Base-by-base conservation (phyloP, 345 rosid species). In the Orychophragmus violaceus region DNA sequence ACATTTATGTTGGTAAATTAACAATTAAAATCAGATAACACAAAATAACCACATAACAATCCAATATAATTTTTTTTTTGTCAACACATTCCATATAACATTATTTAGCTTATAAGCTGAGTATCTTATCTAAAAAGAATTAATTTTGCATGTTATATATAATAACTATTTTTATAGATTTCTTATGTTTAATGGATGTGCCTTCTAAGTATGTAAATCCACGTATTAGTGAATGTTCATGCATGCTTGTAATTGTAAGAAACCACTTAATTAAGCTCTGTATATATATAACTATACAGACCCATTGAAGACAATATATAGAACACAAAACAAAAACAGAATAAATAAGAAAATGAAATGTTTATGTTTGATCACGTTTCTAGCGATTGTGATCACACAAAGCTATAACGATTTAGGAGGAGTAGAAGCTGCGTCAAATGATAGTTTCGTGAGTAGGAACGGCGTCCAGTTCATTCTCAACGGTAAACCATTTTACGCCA, bases 401-500 rank as follows among this genome's bases (percentile, higher is more conserved):
- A 49, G 30, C 46, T 37, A 12, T 13, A 64, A 25, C 22, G 55
- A 37, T 58, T 11, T 29, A 72, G 7, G 54, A 72, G 7, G 54
- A 22, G 66, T 29, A 41, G 65, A 72, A 39, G 71, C 66, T 29
- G 37, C 6, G 19, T 6, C 60, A 2, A 27, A 9, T 28, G 66
- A 72, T 41, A 67, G 61, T 17, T 72, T 72, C 39, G 76, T 72
- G 37, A 72, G 36, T 50, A 72, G 48, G 21, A 50, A 65, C 6
- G 71, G 62, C 1, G 24, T 72, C 21, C 76, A 72, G 12, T 72
- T 72, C 30, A 58, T 72, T 37, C 66, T 72, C 16, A 50, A 72
- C 25, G 71, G 76, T 2, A 58, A 65, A 50, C 66, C 76, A 58
- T 72, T 65, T 59, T 51, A 72, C 61, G 66, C 71, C 14, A 59